Base-by-base conservation (phyloP, 2,329 filamentous ascomycete genomes). In the Furcasterigmium sp. region DNA sequence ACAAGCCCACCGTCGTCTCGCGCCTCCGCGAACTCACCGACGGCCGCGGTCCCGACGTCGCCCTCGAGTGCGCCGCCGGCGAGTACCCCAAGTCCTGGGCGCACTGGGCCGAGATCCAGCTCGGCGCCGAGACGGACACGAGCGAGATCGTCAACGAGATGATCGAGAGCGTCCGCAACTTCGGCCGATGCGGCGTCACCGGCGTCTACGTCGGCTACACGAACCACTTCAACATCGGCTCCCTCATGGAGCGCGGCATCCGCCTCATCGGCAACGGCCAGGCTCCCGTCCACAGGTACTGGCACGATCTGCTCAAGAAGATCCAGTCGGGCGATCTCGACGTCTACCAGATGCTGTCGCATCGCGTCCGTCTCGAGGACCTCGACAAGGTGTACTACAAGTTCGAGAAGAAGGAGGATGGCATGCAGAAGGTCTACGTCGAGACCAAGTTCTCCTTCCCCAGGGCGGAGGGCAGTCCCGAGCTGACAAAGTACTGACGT, bases 221-320 rank as follows among this genome's bases (percentile, higher is more conserved):
- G 18, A 90, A 89, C 63, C 84, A 88, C 61, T 87, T 91, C 72
- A 88, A 88, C 64, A 82, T 91, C 52, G 87, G 89, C 9, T 82
- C 86, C 0, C 59, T 94, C 13, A 94, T 94, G 88, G 81, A 94
- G 65, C 82, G 86, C 25, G 88, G 88, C n/a, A 80, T 94, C 52
- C 82, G 86, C 2, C 75, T 95, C 36, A 90, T 81, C 35, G 78
- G 79, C 15, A 80, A 80, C 53, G 78, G 78, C 2, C 78, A 82
- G 53, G 77, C 77, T 0, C 88, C 88, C 0, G 87, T 94, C 0
- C 87, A 91, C 55, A 78, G 83, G 55, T 93, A 94, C 67, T 94
- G 87, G 89, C 73, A 88, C 19, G 76, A 86, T 4, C 70, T 94
- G n/a, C 70, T 93, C 37, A 66, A 76, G 48, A 67, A 70, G 63